A percentile compares a stretch with the other conserved stretches of the same genome.
These are phyloP conservation scores for Inga laurina DNA, from an alignment of 306 rosid genomes.

Conservation along the genomic window DNA sequence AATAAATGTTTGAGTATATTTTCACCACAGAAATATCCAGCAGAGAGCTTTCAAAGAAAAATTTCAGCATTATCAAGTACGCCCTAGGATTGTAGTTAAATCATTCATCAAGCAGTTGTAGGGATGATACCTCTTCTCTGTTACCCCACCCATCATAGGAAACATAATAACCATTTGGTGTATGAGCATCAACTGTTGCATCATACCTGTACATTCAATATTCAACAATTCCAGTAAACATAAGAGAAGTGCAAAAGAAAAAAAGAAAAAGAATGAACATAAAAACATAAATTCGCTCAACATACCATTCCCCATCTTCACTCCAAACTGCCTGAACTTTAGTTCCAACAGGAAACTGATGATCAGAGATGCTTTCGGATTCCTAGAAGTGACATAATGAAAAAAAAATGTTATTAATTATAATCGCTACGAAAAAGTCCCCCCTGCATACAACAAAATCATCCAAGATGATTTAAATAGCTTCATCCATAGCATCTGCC, in stretches of 20 bases:
- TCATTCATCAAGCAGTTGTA: constrained; percentile 16
- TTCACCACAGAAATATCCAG: not conserved
- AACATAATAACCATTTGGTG: constrained; percentile 82
- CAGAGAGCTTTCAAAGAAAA: not conserved
- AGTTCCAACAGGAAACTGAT: constrained; percentile 20
- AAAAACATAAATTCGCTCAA: constrained; percentile 3
- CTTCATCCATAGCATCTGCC: constrained; percentile 12
- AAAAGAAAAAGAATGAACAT: not conserved
- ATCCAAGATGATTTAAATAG: constrained; percentile 23
- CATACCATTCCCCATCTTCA: constrained; percentile 98
- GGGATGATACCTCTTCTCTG: constrained; percentile 82
- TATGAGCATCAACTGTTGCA: constrained; percentile 73
- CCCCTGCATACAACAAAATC: not conserved
- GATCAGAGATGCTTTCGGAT: constrained; percentile 49
- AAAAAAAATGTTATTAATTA: not conserved
- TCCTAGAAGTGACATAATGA: constrained; percentile 46
- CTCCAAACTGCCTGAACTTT: constrained; percentile 43
- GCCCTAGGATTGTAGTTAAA: constrained; percentile 8
- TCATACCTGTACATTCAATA: constrained; percentile 71
- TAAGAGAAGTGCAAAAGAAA: constrained; percentile 19
- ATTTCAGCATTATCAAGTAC: not conserved
- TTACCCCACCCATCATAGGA: constrained; percentile 87
- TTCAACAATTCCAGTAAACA: constrained; percentile 39
- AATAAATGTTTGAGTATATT: not conserved
- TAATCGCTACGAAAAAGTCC: not conserved